Base-by-base conservation (phyloP, 139 green algal species). In the Coelastrella sp. region DNA sequence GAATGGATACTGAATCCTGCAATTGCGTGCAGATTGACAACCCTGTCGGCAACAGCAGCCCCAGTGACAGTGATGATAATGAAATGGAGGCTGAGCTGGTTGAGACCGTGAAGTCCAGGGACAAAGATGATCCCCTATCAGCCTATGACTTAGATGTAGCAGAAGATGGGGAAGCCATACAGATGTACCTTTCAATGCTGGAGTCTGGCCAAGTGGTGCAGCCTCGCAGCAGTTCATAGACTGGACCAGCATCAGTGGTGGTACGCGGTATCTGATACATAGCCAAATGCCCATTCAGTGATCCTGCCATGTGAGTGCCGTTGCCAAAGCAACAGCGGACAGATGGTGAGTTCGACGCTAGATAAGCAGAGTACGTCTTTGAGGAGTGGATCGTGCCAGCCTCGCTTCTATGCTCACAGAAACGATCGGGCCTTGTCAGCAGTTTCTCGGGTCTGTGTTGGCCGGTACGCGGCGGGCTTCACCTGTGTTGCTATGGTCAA, bases 91-190 rank as follows among this genome's bases (percentile, higher is more conserved):
- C 74, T 25, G 93, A 94, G 70, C 56, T 96, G 72, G 63, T 65
- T 10, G n/a, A 79, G 22, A 88, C 91, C 91, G 84, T 73, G 22
- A 78, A 78, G 35, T 24, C 72, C 17, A 78, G 88, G 7, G 82
- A 92, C 19, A 72, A 87, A 56, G 81, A 89, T 7, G 91, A 96
- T 60, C 93, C 92, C 0, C 75, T 94, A 78, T 84, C 88, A 9
- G 94, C 94, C 20, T 97, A 97, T 87, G 95, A 97, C 75, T 87
- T 97, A 17, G 94, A 97, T 82, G 92, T 97, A 11, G 58, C 24
- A 8, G 88, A 93, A 35, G 95, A 97, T 83, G 95, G 92, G 7
- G 76, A 94, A 17, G 94, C 93, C 9, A 96, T 97, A 7, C 84
- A 92, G 56, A 74, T 91, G 35, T 88, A 88, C 17, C 6, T 88